Percentiles rank a stretch among this genome's conserved stretches.
phyloP scores from a whole-genome alignment of 176 grass and related monocot genomes.

The Carex scoparia region DNA sequence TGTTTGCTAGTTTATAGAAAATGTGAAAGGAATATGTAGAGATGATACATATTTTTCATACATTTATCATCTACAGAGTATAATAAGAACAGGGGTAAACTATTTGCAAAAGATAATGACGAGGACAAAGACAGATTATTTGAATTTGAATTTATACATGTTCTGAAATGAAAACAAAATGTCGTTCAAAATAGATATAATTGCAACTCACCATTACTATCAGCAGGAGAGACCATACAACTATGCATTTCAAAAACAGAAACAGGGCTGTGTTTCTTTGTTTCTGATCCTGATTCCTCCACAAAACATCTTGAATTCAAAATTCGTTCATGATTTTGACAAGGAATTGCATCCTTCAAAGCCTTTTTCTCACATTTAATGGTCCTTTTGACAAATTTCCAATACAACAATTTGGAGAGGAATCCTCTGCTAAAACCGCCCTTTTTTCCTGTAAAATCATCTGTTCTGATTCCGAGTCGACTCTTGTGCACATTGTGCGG shows the following conservation, averaged over 20 bases:
- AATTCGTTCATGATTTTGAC: not conserved
- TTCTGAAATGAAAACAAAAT: not conserved
- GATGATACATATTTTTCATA: not conserved
- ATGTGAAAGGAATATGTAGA: not conserved
- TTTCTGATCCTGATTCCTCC: constrained; percentile 19
- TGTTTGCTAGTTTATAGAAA: not conserved
- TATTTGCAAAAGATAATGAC: not conserved
- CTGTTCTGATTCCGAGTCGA: not conserved
- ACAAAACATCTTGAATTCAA: not conserved
- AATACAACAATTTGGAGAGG: not conserved
- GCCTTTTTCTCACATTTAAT: constrained; percentile 13
- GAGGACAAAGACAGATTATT: not conserved
- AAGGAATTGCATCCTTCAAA: not conserved
- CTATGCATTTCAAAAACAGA: constrained; percentile 17
- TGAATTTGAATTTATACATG: not conserved
- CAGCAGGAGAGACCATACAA: not conserved
- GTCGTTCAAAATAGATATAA: too few relatives aligned
- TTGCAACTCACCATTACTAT: constrained; percentile 9
- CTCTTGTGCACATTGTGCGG: constrained; percentile 4
- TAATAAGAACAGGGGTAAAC: not conserved
- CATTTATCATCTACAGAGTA: not conserved
- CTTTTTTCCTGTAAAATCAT: not conserved
- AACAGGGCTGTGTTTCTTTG: constrained; percentile 24
- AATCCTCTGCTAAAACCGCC: not conserved
- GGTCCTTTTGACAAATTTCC: constrained; percentile 2